Evolutionary conservation across 371 early-diverging fungal species (phyloP).

Genomic region (Apophysomyces trapeziformis): DNA sequence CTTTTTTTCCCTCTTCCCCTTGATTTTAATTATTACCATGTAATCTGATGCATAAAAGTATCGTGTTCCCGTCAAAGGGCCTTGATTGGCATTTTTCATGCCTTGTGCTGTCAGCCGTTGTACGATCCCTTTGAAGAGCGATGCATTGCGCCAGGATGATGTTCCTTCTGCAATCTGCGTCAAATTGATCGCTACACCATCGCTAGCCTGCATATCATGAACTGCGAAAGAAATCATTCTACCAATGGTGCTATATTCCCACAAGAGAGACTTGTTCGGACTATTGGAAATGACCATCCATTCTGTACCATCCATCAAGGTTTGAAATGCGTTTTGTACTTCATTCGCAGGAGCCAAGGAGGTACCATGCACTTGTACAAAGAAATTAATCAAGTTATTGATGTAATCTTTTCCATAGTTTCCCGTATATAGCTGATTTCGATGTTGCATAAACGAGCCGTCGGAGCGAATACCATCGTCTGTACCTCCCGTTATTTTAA

Average conservation of each 20-base stretch:
- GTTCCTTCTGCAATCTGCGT: constrained; percentile 18
- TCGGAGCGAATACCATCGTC: constrained; percentile 39
- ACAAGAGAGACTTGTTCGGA: constrained; percentile 17
- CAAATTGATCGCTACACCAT: constrained; percentile 29
- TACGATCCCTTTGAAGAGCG: constrained; percentile 9
- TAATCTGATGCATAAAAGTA: constrained; percentile 40
- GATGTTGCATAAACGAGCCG: constrained; percentile 44
- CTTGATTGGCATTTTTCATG: constrained; percentile 33
- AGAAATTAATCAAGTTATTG: constrained; percentile 26
- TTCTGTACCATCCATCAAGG: constrained; percentile 31
- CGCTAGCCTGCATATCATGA: constrained; percentile 26
- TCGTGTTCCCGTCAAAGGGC: constrained; percentile 32
- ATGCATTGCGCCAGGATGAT: constrained; percentile 21
- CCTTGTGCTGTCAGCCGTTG: constrained; percentile 19
- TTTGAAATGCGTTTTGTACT: constrained; percentile 22
- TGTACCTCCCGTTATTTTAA: constrained; percentile 10
- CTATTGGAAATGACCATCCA: constrained; percentile 41
- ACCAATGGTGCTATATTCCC: constrained; percentile 41
- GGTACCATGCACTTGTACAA: constrained; percentile 27
- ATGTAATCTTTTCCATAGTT: constrained; percentile 40
- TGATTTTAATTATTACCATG: constrained; percentile 19
- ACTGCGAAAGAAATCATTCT: constrained; percentile 36
- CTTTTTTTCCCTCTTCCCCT: not conserved
- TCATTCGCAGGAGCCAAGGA: constrained; percentile 12
- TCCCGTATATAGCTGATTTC: constrained; percentile 32